phyloP scores from a whole-genome alignment of 768 basidiomycete species.

The Hygrophorus pudorinus region DNA sequence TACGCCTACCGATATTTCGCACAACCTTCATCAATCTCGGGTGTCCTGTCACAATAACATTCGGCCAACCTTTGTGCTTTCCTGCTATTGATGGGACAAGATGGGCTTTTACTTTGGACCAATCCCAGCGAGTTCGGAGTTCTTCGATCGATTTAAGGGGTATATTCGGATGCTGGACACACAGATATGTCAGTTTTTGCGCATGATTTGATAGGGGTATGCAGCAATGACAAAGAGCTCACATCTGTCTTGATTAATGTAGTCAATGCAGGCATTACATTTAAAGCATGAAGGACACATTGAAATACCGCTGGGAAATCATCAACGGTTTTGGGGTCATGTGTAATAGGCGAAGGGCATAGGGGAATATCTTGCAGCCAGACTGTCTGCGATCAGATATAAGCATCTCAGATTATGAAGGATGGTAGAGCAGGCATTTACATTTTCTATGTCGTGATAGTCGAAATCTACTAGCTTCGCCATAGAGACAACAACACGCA shows the following conservation, averaged over 20 bases:
- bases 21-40: slow-evolving; percentile 66
- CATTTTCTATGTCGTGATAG: slow-evolving; percentile 87
- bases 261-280: slow-evolving; percentile 52
- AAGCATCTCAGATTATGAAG: background rate
- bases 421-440: slow-evolving; percentile 20
- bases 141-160: slow-evolving; percentile 54
- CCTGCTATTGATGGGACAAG: slow-evolving; percentile 81
- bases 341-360: slow-evolving; percentile 27
- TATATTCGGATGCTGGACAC: slow-evolving; percentile 45
- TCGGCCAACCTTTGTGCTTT: slow-evolving; percentile 71
- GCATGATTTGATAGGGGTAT: no score
- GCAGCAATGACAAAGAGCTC: slow-evolving; percentile 8
- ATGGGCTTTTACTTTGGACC: slow-evolving; percentile 61
- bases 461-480: slow-evolving; percentile 83
- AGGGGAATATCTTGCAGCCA: slow-evolving; percentile 83
- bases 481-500: slow-evolving; percentile 74
- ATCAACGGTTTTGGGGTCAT: slow-evolving; percentile 33
- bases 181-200: slow-evolving; percentile 7
- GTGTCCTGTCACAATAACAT: slow-evolving; percentile 56
- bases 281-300: slow-evolving; percentile 44
- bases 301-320: slow-evolving; percentile 55
- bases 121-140: slow-evolving; percentile 69
- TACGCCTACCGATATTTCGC: slow-evolving; percentile 51
- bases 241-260: slow-evolving; percentile 46
- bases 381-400: slow-evolving; percentile 40